These are phyloP conservation scores for Aspergillus awamori DNA, from an alignment of 2,329 filamentous ascomycete species.

Conservation along the genomic window DNA sequence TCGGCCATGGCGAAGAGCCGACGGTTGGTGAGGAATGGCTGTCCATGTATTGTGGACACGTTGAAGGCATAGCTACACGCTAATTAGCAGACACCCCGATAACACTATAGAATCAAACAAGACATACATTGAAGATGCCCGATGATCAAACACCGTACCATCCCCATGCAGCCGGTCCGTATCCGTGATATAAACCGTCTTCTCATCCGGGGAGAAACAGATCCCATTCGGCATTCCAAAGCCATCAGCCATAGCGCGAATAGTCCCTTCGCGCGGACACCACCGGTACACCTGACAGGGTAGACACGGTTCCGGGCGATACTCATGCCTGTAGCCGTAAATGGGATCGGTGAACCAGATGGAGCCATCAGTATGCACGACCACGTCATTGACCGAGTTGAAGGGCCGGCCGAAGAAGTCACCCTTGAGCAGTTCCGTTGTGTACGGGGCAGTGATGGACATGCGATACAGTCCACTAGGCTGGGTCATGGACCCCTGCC, in stretches of 20 bases:
- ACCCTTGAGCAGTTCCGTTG: constrained; percentile 29
- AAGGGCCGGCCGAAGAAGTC: constrained; percentile 43
- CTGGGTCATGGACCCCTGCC: constrained; percentile 37
- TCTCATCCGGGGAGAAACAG: constrained; percentile 45
- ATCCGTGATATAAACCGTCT: constrained; percentile 46
- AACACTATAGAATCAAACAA: too few species aligned
- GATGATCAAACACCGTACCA: constrained; percentile 20
- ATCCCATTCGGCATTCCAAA: constrained; percentile 49
- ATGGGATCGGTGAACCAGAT: constrained; percentile 46
- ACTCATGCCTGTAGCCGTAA: constrained; percentile 41
- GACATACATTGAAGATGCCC: constrained; percentile 32
- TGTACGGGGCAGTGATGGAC: constrained; percentile 22
- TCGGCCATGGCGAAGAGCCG: constrained; percentile 57
- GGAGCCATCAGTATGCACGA: constrained; percentile 37
- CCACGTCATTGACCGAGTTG: constrained; percentile 44
- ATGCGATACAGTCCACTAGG: constrained; percentile 23
- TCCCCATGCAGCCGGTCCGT: constrained; percentile 36
- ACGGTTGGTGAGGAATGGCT: constrained; percentile 52
- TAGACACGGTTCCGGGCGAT: constrained; percentile 37
- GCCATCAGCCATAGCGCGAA: constrained; percentile 43
- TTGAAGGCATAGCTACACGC: constrained; percentile 52
- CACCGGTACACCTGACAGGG: constrained; percentile 46
- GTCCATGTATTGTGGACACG: constrained; percentile 36
- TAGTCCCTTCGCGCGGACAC: constrained; percentile 36
- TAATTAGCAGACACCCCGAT: not conserved